A percentile compares a stretch with the other conserved stretches of the same genome.
These are phyloP conservation scores for Aureobasidium namibiae DNA, from an alignment of 2,329 filamentous ascomycete species.

Conservation along the genomic window DNA sequence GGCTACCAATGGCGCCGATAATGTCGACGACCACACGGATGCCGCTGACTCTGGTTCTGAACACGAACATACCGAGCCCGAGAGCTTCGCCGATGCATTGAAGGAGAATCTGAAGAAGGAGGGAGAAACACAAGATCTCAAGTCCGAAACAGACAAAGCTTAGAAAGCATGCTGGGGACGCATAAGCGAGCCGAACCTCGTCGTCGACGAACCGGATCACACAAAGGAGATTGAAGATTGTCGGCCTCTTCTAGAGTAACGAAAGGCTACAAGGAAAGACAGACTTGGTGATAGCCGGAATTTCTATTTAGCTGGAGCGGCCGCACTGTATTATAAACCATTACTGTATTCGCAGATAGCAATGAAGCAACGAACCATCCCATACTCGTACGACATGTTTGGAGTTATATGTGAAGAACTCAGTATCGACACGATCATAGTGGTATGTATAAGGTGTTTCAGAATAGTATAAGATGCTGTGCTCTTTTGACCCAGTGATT, in stretches of 20 bases:
- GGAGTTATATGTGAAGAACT: not conserved
- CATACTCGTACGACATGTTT: not conserved
- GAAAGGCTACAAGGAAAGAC: not conserved
- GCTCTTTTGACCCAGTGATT: not conserved
- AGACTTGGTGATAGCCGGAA: not conserved
- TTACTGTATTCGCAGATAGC: slow-evolving; percentile 5
- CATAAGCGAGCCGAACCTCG: too few relatives aligned
- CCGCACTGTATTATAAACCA: not conserved
- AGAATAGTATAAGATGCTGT: not conserved
- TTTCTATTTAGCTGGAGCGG: not conserved
- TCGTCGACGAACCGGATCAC: too few relatives aligned
- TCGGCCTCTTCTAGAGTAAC: too few relatives aligned
- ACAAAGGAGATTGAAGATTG: not conserved
- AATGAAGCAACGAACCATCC: slow-evolving; percentile 2
- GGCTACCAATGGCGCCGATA: not conserved
- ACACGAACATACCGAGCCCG: not conserved
- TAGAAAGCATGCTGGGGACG: slow-evolving; percentile 8
- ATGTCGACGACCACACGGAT: slow-evolving; percentile 5
- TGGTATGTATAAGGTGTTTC: not conserved
- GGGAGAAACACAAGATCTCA: slow-evolving; percentile 13
- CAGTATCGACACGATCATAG: not conserved
- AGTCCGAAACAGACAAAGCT: slow-evolving; percentile 6
- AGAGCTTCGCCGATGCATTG: slow-evolving; percentile 10
- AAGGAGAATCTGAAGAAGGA: slow-evolving; percentile 11
- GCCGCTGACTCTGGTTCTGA: slow-evolving; percentile 1